A percentile compares a stretch with the other conserved stretches of the same genome.
Conservation (phyloP, 2,329 filamentous ascomycete species). For the Tolypocladium album region DNA sequence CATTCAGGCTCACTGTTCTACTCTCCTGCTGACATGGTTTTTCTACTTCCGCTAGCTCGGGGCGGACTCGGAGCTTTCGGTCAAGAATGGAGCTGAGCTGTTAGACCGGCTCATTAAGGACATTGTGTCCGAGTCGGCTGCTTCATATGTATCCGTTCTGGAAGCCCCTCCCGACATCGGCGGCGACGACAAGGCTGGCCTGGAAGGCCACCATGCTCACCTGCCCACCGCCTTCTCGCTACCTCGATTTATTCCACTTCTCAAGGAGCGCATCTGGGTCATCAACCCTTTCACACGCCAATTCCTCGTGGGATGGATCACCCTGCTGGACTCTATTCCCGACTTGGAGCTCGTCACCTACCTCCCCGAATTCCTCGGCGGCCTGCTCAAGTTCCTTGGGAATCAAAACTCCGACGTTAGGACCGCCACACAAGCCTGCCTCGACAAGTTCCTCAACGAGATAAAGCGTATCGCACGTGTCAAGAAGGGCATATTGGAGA, state of each 20-base stretch:
- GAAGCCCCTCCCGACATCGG: slow-evolving; percentile 42
- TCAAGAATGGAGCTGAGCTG: slow-evolving; percentile 95
- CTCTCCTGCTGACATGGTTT: not conserved
- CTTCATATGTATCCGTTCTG: slow-evolving; percentile 86
- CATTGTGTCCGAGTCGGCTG: slow-evolving; percentile 88
- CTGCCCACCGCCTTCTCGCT: slow-evolving; percentile 86
- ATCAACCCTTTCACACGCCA: slow-evolving; percentile 90
- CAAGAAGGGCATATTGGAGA: slow-evolving; percentile 86
- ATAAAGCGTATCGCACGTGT: slow-evolving; percentile 91
- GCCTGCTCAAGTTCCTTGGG: slow-evolving; percentile 82
- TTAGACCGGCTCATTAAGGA: slow-evolving; percentile 92
- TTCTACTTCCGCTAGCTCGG: slow-evolving; percentile 52
- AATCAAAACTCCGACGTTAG: slow-evolving; percentile 92
- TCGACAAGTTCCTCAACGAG: slow-evolving; percentile 85
- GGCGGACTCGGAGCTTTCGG: slow-evolving; percentile 89
- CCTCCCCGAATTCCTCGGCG: slow-evolving; percentile 81
- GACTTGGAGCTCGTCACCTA: slow-evolving; percentile 91
- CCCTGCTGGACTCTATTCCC: slow-evolving; percentile 86
- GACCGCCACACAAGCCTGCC: slow-evolving; percentile 74
- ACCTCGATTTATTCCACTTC: slow-evolving; percentile 77
- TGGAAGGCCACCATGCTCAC: slow-evolving; percentile 32
- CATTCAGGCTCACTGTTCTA: not conserved
- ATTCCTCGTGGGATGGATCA: slow-evolving; percentile 95
- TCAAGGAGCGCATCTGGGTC: slow-evolving; percentile 90
- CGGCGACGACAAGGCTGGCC: slow-evolving; percentile 34